Conservation (phyloP, 176 grass and related monocot species). For the Alopecurus myosuroides region DNA sequence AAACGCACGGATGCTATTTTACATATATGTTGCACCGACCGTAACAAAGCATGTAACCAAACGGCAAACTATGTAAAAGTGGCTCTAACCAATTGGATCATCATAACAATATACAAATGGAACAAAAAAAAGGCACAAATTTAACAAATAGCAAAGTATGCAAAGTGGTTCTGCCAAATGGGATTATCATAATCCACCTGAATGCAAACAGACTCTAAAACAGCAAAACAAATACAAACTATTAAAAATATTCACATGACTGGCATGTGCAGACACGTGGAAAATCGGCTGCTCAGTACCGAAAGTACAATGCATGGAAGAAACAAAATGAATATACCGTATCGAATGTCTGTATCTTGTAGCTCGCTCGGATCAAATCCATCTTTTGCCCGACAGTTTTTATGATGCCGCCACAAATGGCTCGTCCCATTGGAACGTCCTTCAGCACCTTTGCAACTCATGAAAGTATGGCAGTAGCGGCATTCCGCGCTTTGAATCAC, state of each 20-base stretch:
- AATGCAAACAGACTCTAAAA: not conserved
- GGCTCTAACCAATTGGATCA: not conserved
- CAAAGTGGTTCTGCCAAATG: not conserved
- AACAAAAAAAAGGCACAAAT: not conserved
- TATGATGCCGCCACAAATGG: constrained; percentile 57
- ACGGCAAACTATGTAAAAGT: not conserved
- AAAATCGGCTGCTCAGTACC: not conserved
- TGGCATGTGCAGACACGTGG: not conserved
- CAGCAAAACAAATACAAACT: not conserved
- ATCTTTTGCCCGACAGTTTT: constrained; percentile 40
- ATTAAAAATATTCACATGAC: not conserved
- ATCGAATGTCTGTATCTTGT: not conserved
- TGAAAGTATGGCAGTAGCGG: constrained; percentile 41
- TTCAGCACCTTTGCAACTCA: constrained; percentile 47
- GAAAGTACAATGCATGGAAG: not conserved
- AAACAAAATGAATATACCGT: constrained; percentile 26
- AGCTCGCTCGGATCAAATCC: constrained; percentile 4
- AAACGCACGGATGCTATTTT: not conserved
- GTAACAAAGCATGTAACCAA: not conserved
- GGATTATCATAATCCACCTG: not conserved
- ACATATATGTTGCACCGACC: not conserved
- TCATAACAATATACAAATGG: not conserved
- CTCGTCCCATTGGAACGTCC: constrained; percentile 50
- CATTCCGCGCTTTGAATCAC: constrained; percentile 33
- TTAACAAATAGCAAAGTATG: not conserved